phyloP scores from a whole-genome alignment of 164 flowering plant genomes.

The Aristolochia fimbriata region DNA sequence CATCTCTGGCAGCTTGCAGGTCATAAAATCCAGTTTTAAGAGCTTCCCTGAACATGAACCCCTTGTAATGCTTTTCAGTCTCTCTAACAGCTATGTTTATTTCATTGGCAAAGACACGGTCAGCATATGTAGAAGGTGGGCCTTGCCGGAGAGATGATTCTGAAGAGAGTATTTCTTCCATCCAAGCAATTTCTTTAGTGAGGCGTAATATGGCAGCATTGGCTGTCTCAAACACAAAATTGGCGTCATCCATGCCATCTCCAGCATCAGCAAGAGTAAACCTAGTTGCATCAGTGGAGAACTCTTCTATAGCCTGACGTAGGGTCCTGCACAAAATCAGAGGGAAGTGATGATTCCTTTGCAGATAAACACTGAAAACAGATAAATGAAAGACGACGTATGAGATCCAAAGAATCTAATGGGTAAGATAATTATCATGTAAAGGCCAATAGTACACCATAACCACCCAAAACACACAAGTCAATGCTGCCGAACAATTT shows the following conservation, averaged over 20 bases:
- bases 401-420: too few species aligned
- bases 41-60: slow-evolving; percentile 80
- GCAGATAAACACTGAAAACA: too few species aligned
- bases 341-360: too few species aligned
- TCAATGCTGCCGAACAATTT: too few species aligned
- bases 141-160: too few species aligned
- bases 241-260: slow-evolving; percentile 87
- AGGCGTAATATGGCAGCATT: slow-evolving; percentile 81
- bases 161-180: slow-evolving; percentile 11
- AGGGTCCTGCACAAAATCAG: slow-evolving; percentile 24
- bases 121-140: too few species aligned
- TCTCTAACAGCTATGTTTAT: slow-evolving; percentile 48
- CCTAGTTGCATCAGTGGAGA: slow-evolving; percentile 84
- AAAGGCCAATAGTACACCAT: too few species aligned
- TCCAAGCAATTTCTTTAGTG: slow-evolving; percentile 82
- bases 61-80: slow-evolving; percentile 51
- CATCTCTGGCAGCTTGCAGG: slow-evolving; percentile 87
- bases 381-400: too few species aligned
- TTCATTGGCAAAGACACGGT: too few species aligned
- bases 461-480: too few species aligned
- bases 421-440: too few species aligned
- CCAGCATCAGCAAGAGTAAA: slow-evolving; percentile 95
- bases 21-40: slow-evolving; percentile 85
- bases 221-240: slow-evolving; percentile 84
- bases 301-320: slow-evolving; percentile 76